A percentile compares a stretch with the other conserved stretches of the same genome.
phyloP scores from a whole-genome alignment of 2,329 filamentous ascomycete species.

The Tetracladium maxilliforme region DNA sequence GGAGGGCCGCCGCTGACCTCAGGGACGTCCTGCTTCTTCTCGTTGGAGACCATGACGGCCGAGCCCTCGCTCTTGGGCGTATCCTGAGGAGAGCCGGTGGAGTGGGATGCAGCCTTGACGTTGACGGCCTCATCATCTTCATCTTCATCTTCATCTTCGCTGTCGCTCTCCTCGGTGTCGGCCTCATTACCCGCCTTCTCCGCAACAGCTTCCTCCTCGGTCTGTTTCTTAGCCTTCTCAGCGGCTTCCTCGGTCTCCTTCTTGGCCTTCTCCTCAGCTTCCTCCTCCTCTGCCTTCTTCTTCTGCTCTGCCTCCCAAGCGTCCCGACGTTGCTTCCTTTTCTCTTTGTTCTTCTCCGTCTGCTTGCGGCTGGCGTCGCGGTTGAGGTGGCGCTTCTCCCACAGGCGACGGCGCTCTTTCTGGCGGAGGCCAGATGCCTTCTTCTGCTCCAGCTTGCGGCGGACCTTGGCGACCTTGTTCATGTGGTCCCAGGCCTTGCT shows the following conservation, averaged over 20 bases:
- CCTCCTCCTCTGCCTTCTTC: conserved; percentile 19
- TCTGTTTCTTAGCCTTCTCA: conserved; percentile 11
- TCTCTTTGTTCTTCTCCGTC: conserved; percentile 22
- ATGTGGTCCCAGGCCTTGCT: conserved; percentile 38
- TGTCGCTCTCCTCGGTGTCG: conserved; percentile 11
- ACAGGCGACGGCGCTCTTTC: conserved; percentile 28
- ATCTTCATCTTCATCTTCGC: conserved; percentile 12
- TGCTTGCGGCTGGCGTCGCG: conserved; percentile 22
- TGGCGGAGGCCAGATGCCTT: conserved; percentile 28
- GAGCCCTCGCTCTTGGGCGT: too few species aligned
- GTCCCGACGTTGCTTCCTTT: conserved; percentile 18
- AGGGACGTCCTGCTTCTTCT: conserved; percentile 24
- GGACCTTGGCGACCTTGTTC: conserved; percentile 30
- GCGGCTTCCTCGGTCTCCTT: conserved; percentile 2
- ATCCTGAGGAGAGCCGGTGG: too few species aligned
- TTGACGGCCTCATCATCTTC: conserved; percentile 34
- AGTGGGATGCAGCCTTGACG: conserved; percentile 26
- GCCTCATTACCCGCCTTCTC: too few species aligned
- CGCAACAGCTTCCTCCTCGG: conserved; percentile 11
- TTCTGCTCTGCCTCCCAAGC: conserved; percentile 23
- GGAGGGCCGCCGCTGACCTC: conserved; percentile 19
- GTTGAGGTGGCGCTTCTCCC: conserved; percentile 28
- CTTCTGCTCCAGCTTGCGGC: conserved; percentile 18
- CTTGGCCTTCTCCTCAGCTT: conserved; percentile 10
- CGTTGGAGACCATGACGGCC: too few species aligned